Base-by-base conservation (phyloP, 2,329 filamentous ascomycete genomes). In the Biscogniauxia sp. region DNA sequence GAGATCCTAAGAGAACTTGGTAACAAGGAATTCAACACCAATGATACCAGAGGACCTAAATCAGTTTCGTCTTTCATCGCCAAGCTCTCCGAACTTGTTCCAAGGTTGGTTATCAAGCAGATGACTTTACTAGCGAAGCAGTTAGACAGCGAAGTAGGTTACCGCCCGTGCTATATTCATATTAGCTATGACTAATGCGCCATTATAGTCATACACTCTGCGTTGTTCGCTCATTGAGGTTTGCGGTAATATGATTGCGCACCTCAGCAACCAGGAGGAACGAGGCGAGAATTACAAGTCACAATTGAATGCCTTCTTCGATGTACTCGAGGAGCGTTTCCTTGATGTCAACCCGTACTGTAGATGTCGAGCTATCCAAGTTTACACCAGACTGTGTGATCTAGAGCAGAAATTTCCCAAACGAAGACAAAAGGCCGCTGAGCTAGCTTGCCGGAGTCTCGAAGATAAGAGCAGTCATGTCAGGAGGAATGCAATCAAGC, bases 391-490 rank as follows among this genome's bases (percentile, higher is more conserved):
- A 72, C 84, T 99, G 13, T 97, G 93, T 70, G 93, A 97, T 60
- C 82, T 98, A n/a, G 92, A 97, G 53, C 92, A 94, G 66, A 98
- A 98, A 73, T 97, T 96, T 70, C 92, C 93, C 45, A 97, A 97
- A 77, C 85, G 93, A 58, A 84, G 95, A 62, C 93, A 97, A 74
- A 90, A 85, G 71, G 94, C 90, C 3, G 91, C 94, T 1, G 92
- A 97, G 73, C 81, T 97, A 25, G 93, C 95, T 1, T 88, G 91
- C 59, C 86, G 91, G 68, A 98, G 94, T 74, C 81, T 99, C 2
- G 92, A 97, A 75, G 96, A 99, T 78, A 98, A 96, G 82, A 98
- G 94, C 78, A 99, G 95, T 76, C 96, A 98, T 70, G 95, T 99
- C 32, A 86, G 95, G 63, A 86, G 93, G 61, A 98, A 98, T 73